phyloP scores from a whole-genome alignment of 2,329 filamentous ascomycete species.

The Plenodomus tracheiphilus region DNA sequence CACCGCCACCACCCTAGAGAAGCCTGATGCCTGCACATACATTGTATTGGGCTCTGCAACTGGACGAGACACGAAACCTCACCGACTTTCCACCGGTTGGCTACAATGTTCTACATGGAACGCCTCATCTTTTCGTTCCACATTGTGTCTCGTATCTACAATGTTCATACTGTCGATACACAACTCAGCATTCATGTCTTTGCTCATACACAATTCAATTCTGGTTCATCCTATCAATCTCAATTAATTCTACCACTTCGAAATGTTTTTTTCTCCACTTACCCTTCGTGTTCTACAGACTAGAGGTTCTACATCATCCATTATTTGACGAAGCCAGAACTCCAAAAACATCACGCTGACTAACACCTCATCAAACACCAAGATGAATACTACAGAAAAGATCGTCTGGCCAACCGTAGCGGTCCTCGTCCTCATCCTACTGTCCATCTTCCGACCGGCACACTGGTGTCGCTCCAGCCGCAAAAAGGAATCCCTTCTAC shows the following conservation, averaged over 20 bases:
- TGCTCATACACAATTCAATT: background rate
- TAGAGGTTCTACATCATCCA: background rate
- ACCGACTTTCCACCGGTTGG: background rate
- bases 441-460: background rate
- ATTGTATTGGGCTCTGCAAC: background rate
- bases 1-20: background rate
- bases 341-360: background rate
- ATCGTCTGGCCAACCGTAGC: background rate
- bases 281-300: background rate
- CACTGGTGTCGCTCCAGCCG: background rate
- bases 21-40: too few relatives aligned
- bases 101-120: background rate
- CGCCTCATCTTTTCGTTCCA: background rate
- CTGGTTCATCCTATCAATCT: background rate
- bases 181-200: background rate
- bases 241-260: background rate
- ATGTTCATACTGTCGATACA: background rate
- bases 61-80: background rate
- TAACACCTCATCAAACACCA: background rate
- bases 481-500: background rate
- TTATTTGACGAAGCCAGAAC: background rate
- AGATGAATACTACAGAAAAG: background rate
- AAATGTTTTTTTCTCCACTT: background rate
- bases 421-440: background rate
- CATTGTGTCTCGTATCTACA: background rate